Base-by-base conservation (phyloP, 2,329 filamentous ascomycete genomes). In the Aspergillus aculeatinus region DNA sequence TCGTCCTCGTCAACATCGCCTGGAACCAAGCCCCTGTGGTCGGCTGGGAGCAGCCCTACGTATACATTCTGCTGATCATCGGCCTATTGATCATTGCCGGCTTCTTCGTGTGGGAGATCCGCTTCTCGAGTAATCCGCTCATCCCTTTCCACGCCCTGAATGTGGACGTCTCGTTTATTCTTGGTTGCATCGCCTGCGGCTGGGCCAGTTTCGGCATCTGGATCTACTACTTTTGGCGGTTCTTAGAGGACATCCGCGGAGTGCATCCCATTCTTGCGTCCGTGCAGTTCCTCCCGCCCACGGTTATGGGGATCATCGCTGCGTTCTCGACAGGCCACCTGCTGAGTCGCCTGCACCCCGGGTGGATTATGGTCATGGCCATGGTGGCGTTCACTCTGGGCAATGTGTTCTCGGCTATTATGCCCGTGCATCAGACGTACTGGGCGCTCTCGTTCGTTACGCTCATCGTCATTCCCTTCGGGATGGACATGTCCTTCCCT, bases 401-500 rank as follows among this genome's bases (percentile, higher is more conserved):
- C 5, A 73, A 68, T 12, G 66, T 80, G 7, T 64, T 82, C 10
- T 63, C 78, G 2, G 77, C 75, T 4, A 80, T 76, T 0, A 77
- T 82, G 2, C 85, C 86, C 0, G 75, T 81, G 0, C 65, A 80
- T 5, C 85, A 89, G 69, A 81, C 76, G 0, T 90, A 89, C 74
- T 90, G 88, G 88, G 78, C 77, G 19, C 83, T 88, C 62, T 79
- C 82, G 0, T 90, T 90, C 67, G 79, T 87, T 10, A 79, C 79
- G 3, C 77, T 85, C 4, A 25, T 89, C 3, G 67, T 89, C 50
- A 85, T 84, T 72, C 82, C 85, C 0, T 87, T 82, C 66, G 85
- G 86, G 2, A 87, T 89, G 82, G 86, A 90, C 69, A 88, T 89
- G 80, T 84, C 80, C 2, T 88, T 88, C 65, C 87, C 87, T 0